A percentile compares a stretch with the other conserved stretches of the same genome.
These are phyloP conservation scores for Aureobasidium namibiae DNA, from an alignment of 2,329 filamentous ascomycete genomes.

Conservation along the genomic window DNA sequence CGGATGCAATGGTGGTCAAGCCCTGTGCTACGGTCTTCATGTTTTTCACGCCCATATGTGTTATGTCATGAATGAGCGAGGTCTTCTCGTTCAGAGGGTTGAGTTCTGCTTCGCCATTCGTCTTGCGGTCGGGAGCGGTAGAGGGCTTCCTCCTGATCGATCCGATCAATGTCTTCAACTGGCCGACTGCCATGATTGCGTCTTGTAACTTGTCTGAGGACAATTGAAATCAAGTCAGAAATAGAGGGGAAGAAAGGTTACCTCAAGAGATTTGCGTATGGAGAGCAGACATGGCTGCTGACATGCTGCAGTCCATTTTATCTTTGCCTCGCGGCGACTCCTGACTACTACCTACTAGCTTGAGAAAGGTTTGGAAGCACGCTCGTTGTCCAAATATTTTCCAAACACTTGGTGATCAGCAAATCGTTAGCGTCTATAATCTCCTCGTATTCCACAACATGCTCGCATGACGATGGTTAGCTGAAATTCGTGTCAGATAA, in stretches of 20 bases:
- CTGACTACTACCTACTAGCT: background rate
- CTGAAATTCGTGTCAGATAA: background rate
- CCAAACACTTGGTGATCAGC: background rate
- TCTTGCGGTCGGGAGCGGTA: constrained; percentile 40
- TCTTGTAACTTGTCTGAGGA: background rate
- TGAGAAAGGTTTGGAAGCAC: background rate
- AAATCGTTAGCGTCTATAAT: background rate
- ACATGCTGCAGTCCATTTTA: background rate
- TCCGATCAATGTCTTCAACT: constrained; percentile 36
- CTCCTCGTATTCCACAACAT: background rate
- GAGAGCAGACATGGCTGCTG: background rate
- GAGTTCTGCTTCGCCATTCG: constrained; percentile 28
- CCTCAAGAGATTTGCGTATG: too few species aligned
- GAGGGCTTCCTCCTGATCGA: constrained; percentile 40
- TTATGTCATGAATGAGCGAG: constrained; percentile 32
- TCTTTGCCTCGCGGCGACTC: background rate
- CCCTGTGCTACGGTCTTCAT: constrained; percentile 32
- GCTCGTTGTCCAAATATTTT: background rate
- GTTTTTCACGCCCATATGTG: constrained; percentile 32
- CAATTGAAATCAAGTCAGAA: background rate
- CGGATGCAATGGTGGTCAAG: constrained; percentile 35
- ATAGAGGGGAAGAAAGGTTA: background rate
- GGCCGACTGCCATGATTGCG: constrained; percentile 21
- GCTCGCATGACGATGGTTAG: background rate
- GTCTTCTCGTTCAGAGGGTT: constrained; percentile 31